These are phyloP conservation scores for Fonsecaea pedrosoi DNA, from an alignment of 2,329 filamentous ascomycete genomes.

Conservation along the genomic window DNA sequence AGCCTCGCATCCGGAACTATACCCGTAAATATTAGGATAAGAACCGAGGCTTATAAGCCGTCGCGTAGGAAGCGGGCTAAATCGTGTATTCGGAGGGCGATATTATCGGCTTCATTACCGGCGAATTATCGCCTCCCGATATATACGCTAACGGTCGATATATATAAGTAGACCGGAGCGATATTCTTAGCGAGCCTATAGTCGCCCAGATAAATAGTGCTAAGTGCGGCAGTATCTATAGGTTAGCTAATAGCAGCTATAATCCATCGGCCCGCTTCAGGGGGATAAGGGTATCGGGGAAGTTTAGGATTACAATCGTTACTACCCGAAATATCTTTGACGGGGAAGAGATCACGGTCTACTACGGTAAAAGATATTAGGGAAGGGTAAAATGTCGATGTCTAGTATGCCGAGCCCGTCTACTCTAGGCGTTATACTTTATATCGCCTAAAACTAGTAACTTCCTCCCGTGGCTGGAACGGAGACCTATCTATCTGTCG, in stretches of 20 bases:
- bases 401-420: neutral
- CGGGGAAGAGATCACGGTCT: constrained; percentile 6
- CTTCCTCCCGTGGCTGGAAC: neutral
- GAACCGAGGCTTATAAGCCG: neutral
- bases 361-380: constrained; percentile 6
- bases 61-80: neutral
- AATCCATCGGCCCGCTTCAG: neutral
- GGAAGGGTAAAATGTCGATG: constrained; percentile 7
- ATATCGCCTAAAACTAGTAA: neutral
- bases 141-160: constrained; percentile 3
- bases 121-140: neutral
- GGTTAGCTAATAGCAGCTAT: neutral
- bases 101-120: neutral
- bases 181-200: constrained; percentile 1
- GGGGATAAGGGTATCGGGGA: constrained; percentile 5
- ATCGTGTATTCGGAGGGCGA: neutral
- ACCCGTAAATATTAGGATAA: neutral
- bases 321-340: constrained; percentile 1
- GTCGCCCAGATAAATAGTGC: constrained; percentile 10
- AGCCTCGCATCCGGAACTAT: no score
- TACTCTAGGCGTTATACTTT: neutral
- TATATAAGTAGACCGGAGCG: constrained; percentile 4
- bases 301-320: constrained; percentile 7
- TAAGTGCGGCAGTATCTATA: neutral
- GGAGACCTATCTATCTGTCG: no score